A percentile compares a stretch with the other conserved stretches of the same genome.
These are phyloP conservation scores for Fusarium palustre DNA, from an alignment of 2,329 filamentous ascomycete genomes.

Conservation along the genomic window DNA sequence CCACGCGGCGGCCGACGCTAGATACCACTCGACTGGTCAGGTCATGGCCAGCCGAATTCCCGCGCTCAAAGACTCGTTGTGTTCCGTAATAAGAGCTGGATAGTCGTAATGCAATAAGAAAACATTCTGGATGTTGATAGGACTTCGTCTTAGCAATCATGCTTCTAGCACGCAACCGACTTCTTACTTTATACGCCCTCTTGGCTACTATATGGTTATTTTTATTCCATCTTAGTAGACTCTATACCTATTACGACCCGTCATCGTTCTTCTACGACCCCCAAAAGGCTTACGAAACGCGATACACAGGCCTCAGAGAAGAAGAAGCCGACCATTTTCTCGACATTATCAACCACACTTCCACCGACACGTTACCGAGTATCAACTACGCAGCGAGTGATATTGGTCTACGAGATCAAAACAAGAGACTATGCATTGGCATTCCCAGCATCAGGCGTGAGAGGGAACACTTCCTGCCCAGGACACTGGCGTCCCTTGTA, in stretches of 20 bases:
- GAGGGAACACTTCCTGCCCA: constrained; percentile 43
- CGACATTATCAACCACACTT: not conserved
- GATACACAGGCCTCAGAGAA: constrained; percentile 43
- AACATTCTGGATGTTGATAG: not conserved
- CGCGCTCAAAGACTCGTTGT: not conserved
- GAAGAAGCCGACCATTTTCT: constrained; percentile 43
- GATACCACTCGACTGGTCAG: not conserved
- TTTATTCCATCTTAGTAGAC: constrained; percentile 40
- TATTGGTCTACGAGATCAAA: fast-evolving
- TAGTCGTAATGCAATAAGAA: not conserved
- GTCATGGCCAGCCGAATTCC: not conserved
- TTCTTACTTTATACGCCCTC: not conserved
- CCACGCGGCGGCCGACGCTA: constrained; percentile 13
- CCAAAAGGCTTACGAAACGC: constrained; percentile 39
- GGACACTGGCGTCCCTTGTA: constrained; percentile 47
- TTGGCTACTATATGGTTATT: constrained; percentile 33
- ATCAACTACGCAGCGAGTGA: not conserved
- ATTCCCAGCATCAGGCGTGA: constrained; percentile 48
- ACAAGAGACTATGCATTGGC: constrained; percentile 41
- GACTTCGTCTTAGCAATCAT: fast-evolving
- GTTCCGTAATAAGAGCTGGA: not conserved
- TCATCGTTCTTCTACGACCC: constrained; percentile 47
- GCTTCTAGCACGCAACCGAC: not conserved
- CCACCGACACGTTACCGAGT: not conserved
- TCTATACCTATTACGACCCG: constrained; percentile 41